Evolutionary conservation across 805 yeast genomes (phyloP).

Genomic region (Brettanomyces anomalus): DNA sequence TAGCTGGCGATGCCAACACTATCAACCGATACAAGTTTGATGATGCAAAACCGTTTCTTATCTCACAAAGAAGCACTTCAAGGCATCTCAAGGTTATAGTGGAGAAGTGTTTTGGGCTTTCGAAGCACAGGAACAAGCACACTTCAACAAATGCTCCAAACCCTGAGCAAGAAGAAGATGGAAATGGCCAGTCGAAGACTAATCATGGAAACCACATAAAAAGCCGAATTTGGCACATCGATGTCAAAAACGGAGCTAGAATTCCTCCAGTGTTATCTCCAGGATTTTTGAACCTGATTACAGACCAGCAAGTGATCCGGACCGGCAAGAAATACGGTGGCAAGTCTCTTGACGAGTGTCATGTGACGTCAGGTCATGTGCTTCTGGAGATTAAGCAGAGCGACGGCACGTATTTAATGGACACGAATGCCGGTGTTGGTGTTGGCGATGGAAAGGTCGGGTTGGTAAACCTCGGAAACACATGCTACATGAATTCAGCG

Average conservation of each 20-base stretch:
- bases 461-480: constrained; percentile 70
- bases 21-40: constrained; percentile 23
- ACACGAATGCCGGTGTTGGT: constrained; percentile 12
- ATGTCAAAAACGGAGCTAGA: constrained; percentile 4
- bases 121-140: too few species aligned
- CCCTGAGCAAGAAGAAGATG: too few species aligned
- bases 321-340: constrained; percentile 13
- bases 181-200: too few species aligned
- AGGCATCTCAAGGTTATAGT: constrained; percentile 10
- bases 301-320: constrained; percentile 12
- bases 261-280: constrained; percentile 15
- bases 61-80: constrained; percentile 26
- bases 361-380: constrained; percentile 11
- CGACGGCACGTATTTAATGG: constrained; percentile 19
- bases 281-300: constrained; percentile 9
- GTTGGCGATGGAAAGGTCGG: constrained; percentile 46
- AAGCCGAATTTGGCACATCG: constrained; percentile 21
- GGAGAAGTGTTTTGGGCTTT: too few species aligned
- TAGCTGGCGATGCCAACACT: constrained; percentile 15
- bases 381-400: constrained; percentile 20
- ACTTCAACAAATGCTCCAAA: too few species aligned
- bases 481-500: constrained; percentile 94
- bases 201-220: constrained; percentile 1
- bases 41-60: constrained; percentile 27
- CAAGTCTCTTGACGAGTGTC: constrained; percentile 3